Conservation (phyloP, 1,139 yeast genomes). For the Hanseniaspora sp. region DNA sequence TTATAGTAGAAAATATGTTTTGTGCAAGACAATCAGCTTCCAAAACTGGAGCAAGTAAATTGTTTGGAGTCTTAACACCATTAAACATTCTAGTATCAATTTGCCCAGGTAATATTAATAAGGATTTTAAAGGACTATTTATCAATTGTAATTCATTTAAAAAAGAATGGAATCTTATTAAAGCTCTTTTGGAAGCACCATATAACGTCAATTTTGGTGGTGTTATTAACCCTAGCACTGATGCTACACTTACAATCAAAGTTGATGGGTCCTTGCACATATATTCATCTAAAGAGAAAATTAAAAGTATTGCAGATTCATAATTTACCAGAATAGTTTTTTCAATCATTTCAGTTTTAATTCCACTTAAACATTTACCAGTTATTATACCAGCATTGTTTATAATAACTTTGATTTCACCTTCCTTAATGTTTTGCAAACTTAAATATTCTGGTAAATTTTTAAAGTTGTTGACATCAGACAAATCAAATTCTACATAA, state of each 20-base stretch:
- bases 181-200: slow-evolving; percentile 83
- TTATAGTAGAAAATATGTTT: slow-evolving; percentile 45
- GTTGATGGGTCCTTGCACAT: slow-evolving; percentile 60
- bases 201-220: slow-evolving; percentile 73
- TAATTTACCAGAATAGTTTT: slow-evolving; percentile 54
- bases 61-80: slow-evolving; percentile 61
- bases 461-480: slow-evolving; percentile 37
- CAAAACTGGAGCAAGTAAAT: slow-evolving; percentile 67
- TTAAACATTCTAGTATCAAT: slow-evolving; percentile 60
- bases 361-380: slow-evolving; percentile 47
- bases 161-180: slow-evolving; percentile 74
- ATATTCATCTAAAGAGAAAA: slow-evolving; percentile 58
- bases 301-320: slow-evolving; percentile 56
- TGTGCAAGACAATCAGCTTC: slow-evolving; percentile 56
- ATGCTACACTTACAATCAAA: slow-evolving; percentile 66
- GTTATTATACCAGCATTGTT: slow-evolving; percentile 74
- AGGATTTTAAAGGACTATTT: slow-evolving; percentile 45
- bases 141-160: slow-evolving; percentile 55
- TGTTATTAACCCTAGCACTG: slow-evolving; percentile 71
- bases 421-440: slow-evolving; percentile 37
- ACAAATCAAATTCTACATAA: slow-evolving; percentile 61
- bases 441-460: slow-evolving; percentile 27
- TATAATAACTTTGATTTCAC: slow-evolving; percentile 53
- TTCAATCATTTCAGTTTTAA: slow-evolving; percentile 43
- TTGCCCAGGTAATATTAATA: slow-evolving; percentile 82